These are phyloP conservation scores for Amanita jacksonii DNA, from an alignment of 768 basidiomycete genomes.

Conservation along the genomic window DNA sequence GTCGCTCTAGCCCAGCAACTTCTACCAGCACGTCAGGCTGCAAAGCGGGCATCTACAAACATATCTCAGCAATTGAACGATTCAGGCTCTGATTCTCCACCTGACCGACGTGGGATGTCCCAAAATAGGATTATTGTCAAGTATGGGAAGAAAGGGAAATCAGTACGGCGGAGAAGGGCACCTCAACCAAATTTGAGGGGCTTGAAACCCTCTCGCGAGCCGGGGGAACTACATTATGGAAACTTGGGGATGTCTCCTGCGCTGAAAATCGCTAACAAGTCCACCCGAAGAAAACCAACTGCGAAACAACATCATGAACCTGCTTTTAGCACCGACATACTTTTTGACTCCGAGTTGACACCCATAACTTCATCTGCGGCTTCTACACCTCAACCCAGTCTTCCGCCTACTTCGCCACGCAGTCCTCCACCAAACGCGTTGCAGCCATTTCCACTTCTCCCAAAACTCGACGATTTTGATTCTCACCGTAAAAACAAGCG, in stretches of 20 bases:
- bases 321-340: too few species aligned
- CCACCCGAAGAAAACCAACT: too few species aligned
- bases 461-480: not conserved
- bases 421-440: not conserved
- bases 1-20: conserved; percentile 3
- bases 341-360: not conserved
- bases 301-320: too few species aligned
- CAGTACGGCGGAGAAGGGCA: not conserved
- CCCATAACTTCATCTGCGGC: not conserved
- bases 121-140: not conserved
- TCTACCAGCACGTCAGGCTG: conserved; percentile 6
- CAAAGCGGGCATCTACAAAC: conserved; percentile 6
- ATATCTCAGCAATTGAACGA: conserved; percentile 6
- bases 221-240: too few species aligned
- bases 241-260: not conserved
- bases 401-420: not conserved
- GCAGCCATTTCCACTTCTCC: conserved; percentile 1
- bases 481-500: not conserved
- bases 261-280: too few species aligned
- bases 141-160: conserved; percentile 7
- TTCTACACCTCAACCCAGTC: not conserved
- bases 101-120: not conserved
- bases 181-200: not conserved
- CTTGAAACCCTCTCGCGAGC: not conserved
- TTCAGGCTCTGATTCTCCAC: conserved; percentile 4